Percentiles rank a stretch among this genome's conserved stretches.
phyloP scores from a whole-genome alignment of 352 stramenopile genomes.

The Globisporangium splendens region DNA sequence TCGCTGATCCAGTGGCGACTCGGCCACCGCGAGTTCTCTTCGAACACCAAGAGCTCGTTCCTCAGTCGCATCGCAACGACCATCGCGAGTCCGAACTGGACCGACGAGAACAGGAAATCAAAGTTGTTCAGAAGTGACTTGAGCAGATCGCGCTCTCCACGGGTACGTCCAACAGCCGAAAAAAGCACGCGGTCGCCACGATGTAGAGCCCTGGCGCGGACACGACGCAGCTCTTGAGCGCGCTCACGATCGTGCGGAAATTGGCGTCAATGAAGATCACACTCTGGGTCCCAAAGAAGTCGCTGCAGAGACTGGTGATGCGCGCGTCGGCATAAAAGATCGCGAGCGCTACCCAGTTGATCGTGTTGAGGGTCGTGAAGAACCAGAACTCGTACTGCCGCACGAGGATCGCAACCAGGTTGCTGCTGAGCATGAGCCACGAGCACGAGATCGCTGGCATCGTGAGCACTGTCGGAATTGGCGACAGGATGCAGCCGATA shows the following conservation, averaged over 20 bases:
- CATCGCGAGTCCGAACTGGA: conserved; percentile 13
- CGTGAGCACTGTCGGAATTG: background rate
- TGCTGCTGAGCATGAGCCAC: conserved; percentile 5
- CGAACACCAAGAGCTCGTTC: conserved; percentile 33
- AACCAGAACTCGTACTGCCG: conserved; percentile 17
- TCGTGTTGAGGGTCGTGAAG: conserved; percentile 14
- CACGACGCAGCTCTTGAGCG: conserved; percentile 1
- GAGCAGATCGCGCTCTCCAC: conserved; percentile 14
- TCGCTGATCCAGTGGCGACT: conserved; percentile 24
- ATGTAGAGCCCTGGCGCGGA: conserved; percentile 2
- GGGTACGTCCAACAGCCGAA: conserved; percentile 4
- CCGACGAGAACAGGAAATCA: conserved; percentile 22
- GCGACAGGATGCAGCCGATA: background rate
- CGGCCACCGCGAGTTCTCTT: conserved; percentile 13
- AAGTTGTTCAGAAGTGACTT: conserved; percentile 18
- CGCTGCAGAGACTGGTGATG: conserved; percentile 4
- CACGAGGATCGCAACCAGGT: conserved; percentile 2
- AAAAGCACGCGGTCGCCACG: conserved; percentile 1
- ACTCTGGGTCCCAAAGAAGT: conserved; percentile 7
- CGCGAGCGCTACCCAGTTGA: conserved; percentile 9
- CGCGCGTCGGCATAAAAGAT: conserved; percentile 8
- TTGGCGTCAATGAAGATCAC: conserved; percentile 16
- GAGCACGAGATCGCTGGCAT: conserved; percentile 5
- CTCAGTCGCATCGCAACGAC: conserved; percentile 36
- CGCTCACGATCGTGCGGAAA: conserved; percentile 8